Evolutionary conservation across 768 basidiomycete genomes (phyloP), one percentile per base, ranked within the genome.

Genomic region (Erythrobasidium yunnanense): DNA sequence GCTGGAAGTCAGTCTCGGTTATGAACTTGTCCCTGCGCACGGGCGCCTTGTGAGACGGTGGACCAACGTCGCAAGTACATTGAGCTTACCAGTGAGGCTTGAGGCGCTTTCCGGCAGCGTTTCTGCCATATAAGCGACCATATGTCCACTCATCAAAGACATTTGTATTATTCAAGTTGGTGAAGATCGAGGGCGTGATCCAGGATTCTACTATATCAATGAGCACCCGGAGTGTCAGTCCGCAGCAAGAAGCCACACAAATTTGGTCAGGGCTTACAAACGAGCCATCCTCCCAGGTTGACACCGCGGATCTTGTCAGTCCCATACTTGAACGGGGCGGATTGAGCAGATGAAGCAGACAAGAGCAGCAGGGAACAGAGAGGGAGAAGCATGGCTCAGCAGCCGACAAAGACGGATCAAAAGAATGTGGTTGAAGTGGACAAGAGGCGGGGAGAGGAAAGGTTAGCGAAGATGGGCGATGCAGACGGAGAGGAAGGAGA

Each of bases 141-240:
- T 55, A 55, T 7, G 65, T 66, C 25, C 81, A 89, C 70, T 89
- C 87, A 75, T 90, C 88, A 63, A 86, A 78, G 71, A 85, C 85
- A 68, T 76, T 76, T 55, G 63, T 69, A 72, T 82, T 80, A 22
- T 82, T 83, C 0, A 85, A 86, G 72, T 82, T 79, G 65, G 86
- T 84, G 73, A 87, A 88, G 4, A 88, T 71, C 50, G 83, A 84
- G 30, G 87, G 87, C 0, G 86, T 87, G 71, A 88, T 85, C 85
- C 85, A 88, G 6, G 87, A 85, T 84, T 75, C 68, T 17, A 62
- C 57, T 30, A n/a, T n/a, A 51, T 13, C 11, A 51, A n/a, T n/a
- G 25, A 25, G 17, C 49, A 23, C 11, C 17, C 11, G 8, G 49
- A 18, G n/a, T 11, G 11, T 11, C 11, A 42, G n/a, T n/a, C 11